Conservation (phyloP, 1,284 basidiomycete genomes). For the Boletus semigastroideus region DNA sequence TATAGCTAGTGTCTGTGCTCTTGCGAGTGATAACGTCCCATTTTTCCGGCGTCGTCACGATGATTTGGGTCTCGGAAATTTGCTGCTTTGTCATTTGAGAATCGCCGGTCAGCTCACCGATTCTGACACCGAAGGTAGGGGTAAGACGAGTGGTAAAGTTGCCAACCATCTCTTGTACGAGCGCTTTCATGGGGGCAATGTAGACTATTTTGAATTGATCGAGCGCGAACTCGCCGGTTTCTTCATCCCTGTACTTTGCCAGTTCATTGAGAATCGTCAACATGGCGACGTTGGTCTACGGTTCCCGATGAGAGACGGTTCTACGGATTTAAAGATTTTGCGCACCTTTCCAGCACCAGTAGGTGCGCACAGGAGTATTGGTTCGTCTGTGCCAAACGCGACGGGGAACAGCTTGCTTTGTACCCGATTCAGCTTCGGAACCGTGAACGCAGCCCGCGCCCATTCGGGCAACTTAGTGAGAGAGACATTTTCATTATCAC, state of each 20-base stretch:
- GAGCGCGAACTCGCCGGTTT: constrained; percentile 84
- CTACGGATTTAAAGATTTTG: constrained; percentile 4
- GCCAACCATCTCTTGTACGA: constrained; percentile 97
- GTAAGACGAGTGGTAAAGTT: constrained; percentile 84
- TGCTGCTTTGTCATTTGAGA: constrained; percentile 98
- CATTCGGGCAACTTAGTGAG: constrained; percentile 81
- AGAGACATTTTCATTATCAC: constrained; percentile 73
- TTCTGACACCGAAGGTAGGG: constrained; percentile 78
- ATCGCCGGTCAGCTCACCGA: constrained; percentile 97
- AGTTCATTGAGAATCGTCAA: constrained; percentile 90
- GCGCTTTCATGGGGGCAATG: constrained; percentile 98
- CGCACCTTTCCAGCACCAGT: constrained; percentile 97
- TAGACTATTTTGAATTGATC: constrained; percentile 97
- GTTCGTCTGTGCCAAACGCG: constrained; percentile 94
- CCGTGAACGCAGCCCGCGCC: constrained; percentile 85
- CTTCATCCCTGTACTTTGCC: constrained; percentile 79
- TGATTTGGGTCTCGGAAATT: constrained; percentile 96
- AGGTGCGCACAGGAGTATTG: constrained; percentile 94
- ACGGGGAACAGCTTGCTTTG: constrained; percentile 92
- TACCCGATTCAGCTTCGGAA: constrained; percentile 87
- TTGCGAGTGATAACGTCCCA: constrained; percentile 99
- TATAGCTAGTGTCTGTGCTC: constrained; percentile 95
- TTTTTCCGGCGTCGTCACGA: constrained; percentile 99
- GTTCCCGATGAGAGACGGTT: constrained; percentile 6
- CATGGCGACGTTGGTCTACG: constrained; percentile 96